phyloP scores from a whole-genome alignment of 495 filamentous ascomycete species.

The Evernia prunastri region DNA sequence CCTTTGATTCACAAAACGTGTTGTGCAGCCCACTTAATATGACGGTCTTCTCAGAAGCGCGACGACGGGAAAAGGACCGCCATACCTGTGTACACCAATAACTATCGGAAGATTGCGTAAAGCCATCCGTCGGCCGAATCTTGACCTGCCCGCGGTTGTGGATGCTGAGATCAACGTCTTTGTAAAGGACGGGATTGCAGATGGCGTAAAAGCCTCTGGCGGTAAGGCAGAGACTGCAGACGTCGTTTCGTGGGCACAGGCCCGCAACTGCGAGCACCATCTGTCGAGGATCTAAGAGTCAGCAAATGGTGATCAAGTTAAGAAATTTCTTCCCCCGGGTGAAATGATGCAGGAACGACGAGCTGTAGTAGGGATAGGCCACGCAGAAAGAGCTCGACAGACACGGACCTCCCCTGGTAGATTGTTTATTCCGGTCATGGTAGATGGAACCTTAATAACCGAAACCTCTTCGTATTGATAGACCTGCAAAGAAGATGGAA shows the following conservation, averaged over 20 bases:
- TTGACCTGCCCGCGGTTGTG: neutral
- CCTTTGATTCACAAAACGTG: neutral
- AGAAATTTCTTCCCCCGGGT: too few relatives aligned
- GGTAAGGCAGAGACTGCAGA: neutral
- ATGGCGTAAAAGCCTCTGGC: neutral
- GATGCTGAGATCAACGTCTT: constrained; percentile 2
- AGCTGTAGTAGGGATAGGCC: neutral
- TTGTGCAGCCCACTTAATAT: neutral
- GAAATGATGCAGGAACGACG: neutral
- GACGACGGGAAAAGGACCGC: neutral
- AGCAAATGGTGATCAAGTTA: neutral
- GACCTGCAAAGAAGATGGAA: neutral
- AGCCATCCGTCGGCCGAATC: neutral
- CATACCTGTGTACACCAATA: constrained; percentile 3
- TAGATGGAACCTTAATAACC: neutral
- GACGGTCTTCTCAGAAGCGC: neutral
- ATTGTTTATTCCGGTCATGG: neutral
- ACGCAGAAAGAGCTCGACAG: neutral
- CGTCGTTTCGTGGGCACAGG: neutral
- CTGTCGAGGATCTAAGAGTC: neutral
- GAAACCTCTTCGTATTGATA: neutral
- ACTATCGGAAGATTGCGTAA: neutral
- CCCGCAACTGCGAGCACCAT: neutral
- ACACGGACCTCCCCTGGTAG: neutral
- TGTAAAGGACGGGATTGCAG: neutral